Percentiles rank a stretch among this genome's conserved stretches.
Conservation (phyloP, 192 early-diverging fungal genomes). For the Umbelopsis sp. region DNA sequence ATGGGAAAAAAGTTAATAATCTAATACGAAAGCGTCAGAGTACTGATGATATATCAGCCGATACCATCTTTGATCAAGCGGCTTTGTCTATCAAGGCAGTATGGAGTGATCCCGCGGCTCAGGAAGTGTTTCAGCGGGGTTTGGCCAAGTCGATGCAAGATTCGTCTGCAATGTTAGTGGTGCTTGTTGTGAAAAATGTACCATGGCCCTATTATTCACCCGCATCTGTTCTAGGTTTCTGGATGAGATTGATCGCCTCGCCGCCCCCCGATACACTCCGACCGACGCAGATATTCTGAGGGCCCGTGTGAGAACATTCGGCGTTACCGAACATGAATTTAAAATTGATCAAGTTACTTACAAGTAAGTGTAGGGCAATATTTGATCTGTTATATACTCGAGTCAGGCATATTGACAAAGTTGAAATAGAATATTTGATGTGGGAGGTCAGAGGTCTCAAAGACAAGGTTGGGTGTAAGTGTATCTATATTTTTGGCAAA, state of each 20-base stretch:
- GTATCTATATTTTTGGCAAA: conserved; percentile 6
- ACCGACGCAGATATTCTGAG: conserved; percentile 72
- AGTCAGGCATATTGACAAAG: neutral
- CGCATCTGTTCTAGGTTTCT: conserved; percentile 40
- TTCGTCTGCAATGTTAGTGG: conserved; percentile 50
- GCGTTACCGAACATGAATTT: conserved; percentile 71
- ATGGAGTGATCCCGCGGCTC: conserved; percentile 46
- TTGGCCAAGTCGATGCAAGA: conserved; percentile 50
- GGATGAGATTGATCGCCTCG: conserved; percentile 53
- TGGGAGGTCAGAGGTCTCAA: conserved; percentile 53
- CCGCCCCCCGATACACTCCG: conserved; percentile 54
- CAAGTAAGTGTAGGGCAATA: conserved; percentile 30
- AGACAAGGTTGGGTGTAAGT: conserved; percentile 48
- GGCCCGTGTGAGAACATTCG: conserved; percentile 69
- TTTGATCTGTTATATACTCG: neutral
- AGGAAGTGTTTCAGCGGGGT: conserved; percentile 32
- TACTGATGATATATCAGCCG: conserved; percentile 42
- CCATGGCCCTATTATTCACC: conserved; percentile 35
- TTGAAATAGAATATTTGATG: conserved; percentile 50
- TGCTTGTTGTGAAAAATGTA: neutral
- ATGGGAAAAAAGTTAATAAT: conserved; percentile 56
- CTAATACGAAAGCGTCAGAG: conserved; percentile 30
- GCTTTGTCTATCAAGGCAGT: conserved; percentile 46
- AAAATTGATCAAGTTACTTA: conserved; percentile 59
- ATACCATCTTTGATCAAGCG: conserved; percentile 40